A percentile compares a stretch with the other conserved stretches of the same genome.
Conservation (phyloP, 2,329 filamentous ascomycete species). For the Colletotrichum cuscutae region DNA sequence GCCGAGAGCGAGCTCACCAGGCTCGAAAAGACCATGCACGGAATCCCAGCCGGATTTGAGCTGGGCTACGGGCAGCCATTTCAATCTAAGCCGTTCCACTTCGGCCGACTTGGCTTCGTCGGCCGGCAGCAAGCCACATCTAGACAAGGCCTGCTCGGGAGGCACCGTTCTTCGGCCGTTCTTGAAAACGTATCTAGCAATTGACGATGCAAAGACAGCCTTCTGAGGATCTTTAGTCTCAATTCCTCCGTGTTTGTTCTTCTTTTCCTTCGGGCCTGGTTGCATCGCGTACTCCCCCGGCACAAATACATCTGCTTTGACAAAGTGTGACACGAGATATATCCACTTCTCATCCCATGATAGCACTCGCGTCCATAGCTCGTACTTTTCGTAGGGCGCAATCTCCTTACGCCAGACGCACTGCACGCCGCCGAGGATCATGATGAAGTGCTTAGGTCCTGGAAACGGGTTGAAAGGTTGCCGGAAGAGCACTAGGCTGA, state of each 20-base stretch:
- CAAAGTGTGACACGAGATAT: conserved; percentile 79
- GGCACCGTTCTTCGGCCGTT: conserved; percentile 84
- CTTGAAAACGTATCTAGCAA: conserved; percentile 87
- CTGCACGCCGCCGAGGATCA: conserved; percentile 52
- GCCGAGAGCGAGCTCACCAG: conserved; percentile 5
- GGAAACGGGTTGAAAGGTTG: conserved; percentile 42
- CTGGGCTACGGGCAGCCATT: not conserved
- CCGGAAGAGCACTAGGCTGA: conserved; percentile 76
- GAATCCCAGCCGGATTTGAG: conserved; percentile 17
- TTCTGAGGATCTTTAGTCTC: conserved; percentile 59
- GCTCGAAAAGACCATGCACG: conserved; percentile 15
- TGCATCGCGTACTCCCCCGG: conserved; percentile 60
- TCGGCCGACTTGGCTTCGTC: conserved; percentile 2
- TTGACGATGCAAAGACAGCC: conserved; percentile 74
- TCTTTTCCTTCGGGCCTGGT: conserved; percentile 19
- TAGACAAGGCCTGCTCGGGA: conserved; percentile 78
- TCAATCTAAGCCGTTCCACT: conserved; percentile 4
- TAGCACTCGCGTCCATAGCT: conserved; percentile 27
- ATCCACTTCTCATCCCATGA: conserved; percentile 85
- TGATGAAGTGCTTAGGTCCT: conserved; percentile 63
- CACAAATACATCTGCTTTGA: conserved; percentile 67
- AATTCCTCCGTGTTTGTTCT: not conserved
- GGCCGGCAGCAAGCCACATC: conserved; percentile 78
- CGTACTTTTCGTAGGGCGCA: conserved; percentile 30
- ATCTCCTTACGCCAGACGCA: conserved; percentile 30